phyloP scores from a whole-genome alignment of 257 asterid genomes.

The Vinca minor region DNA sequence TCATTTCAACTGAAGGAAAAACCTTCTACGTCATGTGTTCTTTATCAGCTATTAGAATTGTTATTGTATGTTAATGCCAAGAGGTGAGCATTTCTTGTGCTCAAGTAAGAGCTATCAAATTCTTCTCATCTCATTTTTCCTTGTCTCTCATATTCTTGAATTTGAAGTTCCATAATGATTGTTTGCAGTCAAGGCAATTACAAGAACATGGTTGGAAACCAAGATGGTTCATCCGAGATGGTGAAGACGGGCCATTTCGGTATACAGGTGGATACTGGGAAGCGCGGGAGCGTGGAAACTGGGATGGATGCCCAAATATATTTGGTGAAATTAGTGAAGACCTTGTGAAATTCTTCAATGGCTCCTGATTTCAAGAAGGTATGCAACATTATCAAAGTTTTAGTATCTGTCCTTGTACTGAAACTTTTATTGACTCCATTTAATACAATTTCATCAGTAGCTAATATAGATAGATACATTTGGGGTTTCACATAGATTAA shows the following conservation, averaged over 20 bases:
- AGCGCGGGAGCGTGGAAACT: slow-evolving; percentile 58
- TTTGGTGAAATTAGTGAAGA: slow-evolving; percentile 64
- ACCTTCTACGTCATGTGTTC: not conserved
- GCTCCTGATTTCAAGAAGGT: slow-evolving; percentile 41
- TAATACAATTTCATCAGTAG: not conserved
- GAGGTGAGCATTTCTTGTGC: too few relatives aligned
- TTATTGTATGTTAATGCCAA: not conserved
- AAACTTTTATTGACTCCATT: too few relatives aligned
- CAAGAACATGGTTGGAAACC: slow-evolving; percentile 97
- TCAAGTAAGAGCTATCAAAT: not conserved
- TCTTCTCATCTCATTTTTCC: not conserved
- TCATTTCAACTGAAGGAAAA: not conserved
- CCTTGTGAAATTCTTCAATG: slow-evolving; percentile 32
- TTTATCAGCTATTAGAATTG: not conserved
- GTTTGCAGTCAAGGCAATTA: slow-evolving; percentile 69
- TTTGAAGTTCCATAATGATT: not conserved
- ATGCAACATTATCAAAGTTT: not conserved
- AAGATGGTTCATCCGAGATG: slow-evolving; percentile 61
- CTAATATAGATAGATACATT: too few relatives aligned
- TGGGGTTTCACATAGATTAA: too few relatives aligned
- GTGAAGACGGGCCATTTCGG: slow-evolving; percentile 47
- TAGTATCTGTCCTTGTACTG: too few relatives aligned
- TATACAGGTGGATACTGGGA: slow-evolving; percentile 87
- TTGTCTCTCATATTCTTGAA: not conserved
- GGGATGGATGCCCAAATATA: slow-evolving; percentile 71